Conservation (phyloP, 495 filamentous ascomycete species). For the Parathielavia appendiculata region DNA sequence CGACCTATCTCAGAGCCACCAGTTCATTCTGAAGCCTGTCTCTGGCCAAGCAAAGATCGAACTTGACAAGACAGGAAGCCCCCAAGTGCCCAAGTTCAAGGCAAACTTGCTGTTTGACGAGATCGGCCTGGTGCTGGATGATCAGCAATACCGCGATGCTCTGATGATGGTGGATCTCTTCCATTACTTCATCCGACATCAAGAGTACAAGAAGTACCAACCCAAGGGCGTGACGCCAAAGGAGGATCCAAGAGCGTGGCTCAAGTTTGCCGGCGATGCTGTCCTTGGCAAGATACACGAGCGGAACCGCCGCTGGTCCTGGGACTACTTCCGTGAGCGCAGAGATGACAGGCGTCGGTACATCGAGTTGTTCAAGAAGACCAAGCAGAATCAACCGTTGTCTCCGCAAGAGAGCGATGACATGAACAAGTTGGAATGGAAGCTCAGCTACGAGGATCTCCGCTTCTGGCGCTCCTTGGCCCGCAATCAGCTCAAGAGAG, state of each 20-base stretch:
- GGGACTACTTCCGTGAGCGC: conserved; percentile 88
- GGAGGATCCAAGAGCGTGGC: conserved; percentile 87
- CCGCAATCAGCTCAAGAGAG: conserved; percentile 88
- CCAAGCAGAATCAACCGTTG: conserved; percentile 71
- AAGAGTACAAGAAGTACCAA: conserved; percentile 92
- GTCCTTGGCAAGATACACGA: conserved; percentile 92
- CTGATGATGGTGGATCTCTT: conserved; percentile 98
- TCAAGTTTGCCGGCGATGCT: conserved; percentile 81
- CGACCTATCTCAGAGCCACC: conserved; percentile 53
- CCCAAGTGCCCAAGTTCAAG: conserved; percentile 81
- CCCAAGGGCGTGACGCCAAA: conserved; percentile 76
- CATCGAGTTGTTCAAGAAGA: conserved; percentile 91
- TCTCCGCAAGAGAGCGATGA: conserved; percentile 64
- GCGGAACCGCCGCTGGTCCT: conserved; percentile 81
- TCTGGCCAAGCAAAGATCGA: conserved; percentile 88
- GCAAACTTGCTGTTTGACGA: conserved; percentile 89
- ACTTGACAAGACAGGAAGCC: conserved; percentile 81
- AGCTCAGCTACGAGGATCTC: conserved; percentile 90
- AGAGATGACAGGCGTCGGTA: conserved; percentile 85
- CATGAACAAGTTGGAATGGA: conserved; percentile 71
- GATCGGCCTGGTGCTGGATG: conserved; percentile 89
- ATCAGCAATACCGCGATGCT: conserved; percentile 92
- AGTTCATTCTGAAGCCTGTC: conserved; percentile 93
- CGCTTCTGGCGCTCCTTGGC: conserved; percentile 95
- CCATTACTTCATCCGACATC: conserved; percentile 96